Evolutionary conservation across 176 grass and related monocot species (phyloP).

Genomic region (Echinochloa phyllopogon): DNA sequence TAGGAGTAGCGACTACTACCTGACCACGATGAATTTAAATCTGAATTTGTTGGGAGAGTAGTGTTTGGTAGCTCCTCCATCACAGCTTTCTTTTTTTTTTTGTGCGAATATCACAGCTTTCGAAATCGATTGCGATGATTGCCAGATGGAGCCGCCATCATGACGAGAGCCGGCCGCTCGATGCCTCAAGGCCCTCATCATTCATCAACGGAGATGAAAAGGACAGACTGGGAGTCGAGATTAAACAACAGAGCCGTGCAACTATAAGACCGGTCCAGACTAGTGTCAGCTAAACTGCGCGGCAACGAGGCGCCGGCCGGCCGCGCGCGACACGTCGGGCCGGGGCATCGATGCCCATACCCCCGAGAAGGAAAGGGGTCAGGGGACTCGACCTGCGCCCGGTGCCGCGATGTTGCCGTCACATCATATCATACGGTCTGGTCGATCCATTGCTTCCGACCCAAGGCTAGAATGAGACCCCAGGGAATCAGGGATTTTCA

Average conservation of each 20-base stretch:
- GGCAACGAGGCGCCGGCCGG: not conserved
- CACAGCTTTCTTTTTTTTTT: not conserved
- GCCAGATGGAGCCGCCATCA: constrained; percentile 37
- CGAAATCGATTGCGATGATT: constrained; percentile 4
- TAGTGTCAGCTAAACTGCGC: not conserved
- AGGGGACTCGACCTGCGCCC: too few species aligned
- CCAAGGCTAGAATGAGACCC: constrained; percentile 21
- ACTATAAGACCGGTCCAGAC: not conserved
- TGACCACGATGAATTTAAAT: not conserved
- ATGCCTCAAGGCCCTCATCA: not conserved
- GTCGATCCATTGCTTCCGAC: constrained; percentile 30
- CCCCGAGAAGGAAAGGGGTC: not conserved
- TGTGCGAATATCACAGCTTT: not conserved
- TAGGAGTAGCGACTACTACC: not conserved
- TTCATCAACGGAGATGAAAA: not conserved
- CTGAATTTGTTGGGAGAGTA: not conserved
- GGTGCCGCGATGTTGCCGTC: not conserved
- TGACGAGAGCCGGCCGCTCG: constrained; percentile 10
- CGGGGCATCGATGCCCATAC: not conserved
- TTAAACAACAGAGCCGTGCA: not conserved
- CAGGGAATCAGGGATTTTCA: not conserved
- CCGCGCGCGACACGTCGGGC: not conserved
- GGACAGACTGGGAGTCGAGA: not conserved
- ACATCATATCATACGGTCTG: not conserved
- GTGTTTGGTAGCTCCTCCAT: not conserved